These are phyloP conservation scores for Globisporangium splendens DNA, from an alignment of 352 stramenopile genomes.

Conservation along the genomic window DNA sequence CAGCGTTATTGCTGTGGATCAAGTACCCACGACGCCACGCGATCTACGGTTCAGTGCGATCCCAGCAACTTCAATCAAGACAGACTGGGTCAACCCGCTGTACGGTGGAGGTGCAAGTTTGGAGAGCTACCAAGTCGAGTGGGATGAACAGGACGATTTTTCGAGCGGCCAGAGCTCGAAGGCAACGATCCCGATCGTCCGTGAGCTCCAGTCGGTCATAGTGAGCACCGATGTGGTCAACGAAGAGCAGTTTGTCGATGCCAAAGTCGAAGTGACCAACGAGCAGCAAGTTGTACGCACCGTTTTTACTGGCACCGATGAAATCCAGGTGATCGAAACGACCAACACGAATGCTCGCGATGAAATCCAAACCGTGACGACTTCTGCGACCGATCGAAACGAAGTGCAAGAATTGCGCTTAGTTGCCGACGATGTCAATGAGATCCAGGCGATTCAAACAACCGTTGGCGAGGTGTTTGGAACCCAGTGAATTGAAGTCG, in stretches of 20 bases:
- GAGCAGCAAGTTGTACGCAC: slow-evolving; percentile 94
- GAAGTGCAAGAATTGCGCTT: slow-evolving; percentile 89
- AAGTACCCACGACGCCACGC: slow-evolving; percentile 54
- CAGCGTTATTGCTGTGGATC: slow-evolving; percentile 47
- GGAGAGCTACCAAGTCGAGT: slow-evolving; percentile 70
- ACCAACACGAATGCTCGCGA: slow-evolving; percentile 69
- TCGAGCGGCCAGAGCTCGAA: slow-evolving; percentile 66
- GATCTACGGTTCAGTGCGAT: slow-evolving; percentile 53
- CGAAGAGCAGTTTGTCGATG: slow-evolving; percentile 93
- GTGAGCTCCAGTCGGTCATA: slow-evolving; percentile 88
- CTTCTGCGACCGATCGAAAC: slow-evolving; percentile 87
- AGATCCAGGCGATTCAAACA: slow-evolving; percentile 89
- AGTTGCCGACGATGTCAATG: slow-evolving; percentile 85
- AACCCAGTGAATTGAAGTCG: slow-evolving; percentile 86
- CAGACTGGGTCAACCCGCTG: slow-evolving; percentile 84
- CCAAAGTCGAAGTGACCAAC: slow-evolving; percentile 93
- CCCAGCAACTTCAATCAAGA: slow-evolving; percentile 70
- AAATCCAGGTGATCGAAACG: slow-evolving; percentile 85
- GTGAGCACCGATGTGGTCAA: slow-evolving; percentile 81
- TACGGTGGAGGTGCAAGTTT: slow-evolving; percentile 90
- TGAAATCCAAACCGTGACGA: slow-evolving; percentile 92
- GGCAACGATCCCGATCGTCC: slow-evolving; percentile 80
- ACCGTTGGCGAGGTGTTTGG: slow-evolving; percentile 73
- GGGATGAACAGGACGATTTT: slow-evolving; percentile 80
- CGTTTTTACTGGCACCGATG: slow-evolving; percentile 77